Percentiles rank a stretch among this genome's conserved stretches.
phyloP scores from a whole-genome alignment of 805 yeast species.

The Schwanniomyces pseudopolymorphus region DNA sequence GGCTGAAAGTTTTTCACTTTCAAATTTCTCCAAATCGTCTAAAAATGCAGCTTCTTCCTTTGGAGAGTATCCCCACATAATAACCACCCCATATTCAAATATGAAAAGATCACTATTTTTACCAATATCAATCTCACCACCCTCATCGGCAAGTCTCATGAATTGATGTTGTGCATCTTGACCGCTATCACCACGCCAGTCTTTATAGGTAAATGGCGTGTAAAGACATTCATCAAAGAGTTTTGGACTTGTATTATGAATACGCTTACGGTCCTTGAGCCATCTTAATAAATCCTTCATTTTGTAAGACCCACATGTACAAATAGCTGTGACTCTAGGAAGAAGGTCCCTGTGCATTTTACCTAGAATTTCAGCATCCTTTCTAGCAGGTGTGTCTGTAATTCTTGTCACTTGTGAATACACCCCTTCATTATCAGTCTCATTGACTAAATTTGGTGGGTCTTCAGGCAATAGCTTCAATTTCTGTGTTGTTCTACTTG shows the following conservation, averaged over 20 bases:
- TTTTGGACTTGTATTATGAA: slow-evolving; percentile 78
- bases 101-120: slow-evolving; percentile 79
- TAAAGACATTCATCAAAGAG: slow-evolving; percentile 92
- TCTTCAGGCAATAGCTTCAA: slow-evolving; percentile 62
- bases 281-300: slow-evolving; percentile 86
- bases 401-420: slow-evolving; percentile 83
- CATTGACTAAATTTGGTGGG: slow-evolving; percentile 26
- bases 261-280: slow-evolving; percentile 73
- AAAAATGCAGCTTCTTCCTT: slow-evolving; percentile 82
- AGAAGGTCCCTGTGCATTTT: slow-evolving; percentile 79
- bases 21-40: slow-evolving; percentile 85
- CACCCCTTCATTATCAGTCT: slow-evolving; percentile 45
- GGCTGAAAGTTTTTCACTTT: slow-evolving; percentile 82
- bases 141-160: slow-evolving; percentile 84
- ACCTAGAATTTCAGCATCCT: slow-evolving; percentile 91
- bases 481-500: slow-evolving; percentile 72
- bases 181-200: slow-evolving; percentile 55
- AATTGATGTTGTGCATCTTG: slow-evolving; percentile 27
- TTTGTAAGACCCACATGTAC: slow-evolving; percentile 89
- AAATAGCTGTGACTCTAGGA: slow-evolving; percentile 94
- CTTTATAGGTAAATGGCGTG: slow-evolving; percentile 83
- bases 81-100: slow-evolving; percentile 96
- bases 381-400: slow-evolving; percentile 83
- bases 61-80: slow-evolving; percentile 91
- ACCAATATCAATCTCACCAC: slow-evolving; percentile 90